A percentile compares a stretch with the other conserved stretches of the same genome.
Evolutionary conservation across 192 early-diverging fungal species (phyloP).

Genomic region (Globomyces pollinis-pini): DNA sequence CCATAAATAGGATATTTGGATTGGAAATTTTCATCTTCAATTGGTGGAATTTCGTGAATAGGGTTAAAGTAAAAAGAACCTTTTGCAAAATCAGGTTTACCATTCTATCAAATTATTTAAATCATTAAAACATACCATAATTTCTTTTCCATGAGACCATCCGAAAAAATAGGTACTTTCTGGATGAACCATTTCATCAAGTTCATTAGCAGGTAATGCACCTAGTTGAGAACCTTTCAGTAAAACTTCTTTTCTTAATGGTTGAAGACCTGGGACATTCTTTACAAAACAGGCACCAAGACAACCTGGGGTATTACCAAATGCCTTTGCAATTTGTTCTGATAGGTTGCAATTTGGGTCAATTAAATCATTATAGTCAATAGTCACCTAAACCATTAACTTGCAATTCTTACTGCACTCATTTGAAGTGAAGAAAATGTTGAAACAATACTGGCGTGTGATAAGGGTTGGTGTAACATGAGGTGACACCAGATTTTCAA

Average conservation of each 20-base stretch:
- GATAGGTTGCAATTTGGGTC: constrained; percentile 27
- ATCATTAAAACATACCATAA: too few relatives aligned
- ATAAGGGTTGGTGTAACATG: too few relatives aligned
- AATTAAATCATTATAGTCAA: constrained; percentile 41
- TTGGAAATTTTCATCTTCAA: constrained; percentile 9
- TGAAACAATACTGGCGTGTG: too few relatives aligned
- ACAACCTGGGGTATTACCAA: constrained; percentile 41
- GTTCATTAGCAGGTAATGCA: constrained; percentile 39
- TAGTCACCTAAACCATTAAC: too few relatives aligned
- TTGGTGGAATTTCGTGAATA: constrained; percentile 28
- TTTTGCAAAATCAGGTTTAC: constrained; percentile 55
- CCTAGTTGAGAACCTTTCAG: constrained; percentile 45
- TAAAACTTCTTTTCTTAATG: constrained; percentile 39
- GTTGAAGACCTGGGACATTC: constrained; percentile 35
- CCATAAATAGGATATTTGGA: constrained; percentile 46
- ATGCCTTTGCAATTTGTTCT: constrained; percentile 39
- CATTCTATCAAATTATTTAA: too few relatives aligned
- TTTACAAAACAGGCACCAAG: constrained; percentile 50
- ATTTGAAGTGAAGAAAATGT: too few relatives aligned
- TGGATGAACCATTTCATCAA: constrained; percentile 40
- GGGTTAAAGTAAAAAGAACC: constrained; percentile 63
- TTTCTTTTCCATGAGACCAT: constrained; percentile 64
- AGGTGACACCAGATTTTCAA: too few relatives aligned
- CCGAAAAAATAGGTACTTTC: constrained; percentile 52
- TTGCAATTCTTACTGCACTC: too few relatives aligned